Evolutionary conservation across 179 eudicot genomes (phyloP).

Genomic region (Beta lomatogona): DNA sequence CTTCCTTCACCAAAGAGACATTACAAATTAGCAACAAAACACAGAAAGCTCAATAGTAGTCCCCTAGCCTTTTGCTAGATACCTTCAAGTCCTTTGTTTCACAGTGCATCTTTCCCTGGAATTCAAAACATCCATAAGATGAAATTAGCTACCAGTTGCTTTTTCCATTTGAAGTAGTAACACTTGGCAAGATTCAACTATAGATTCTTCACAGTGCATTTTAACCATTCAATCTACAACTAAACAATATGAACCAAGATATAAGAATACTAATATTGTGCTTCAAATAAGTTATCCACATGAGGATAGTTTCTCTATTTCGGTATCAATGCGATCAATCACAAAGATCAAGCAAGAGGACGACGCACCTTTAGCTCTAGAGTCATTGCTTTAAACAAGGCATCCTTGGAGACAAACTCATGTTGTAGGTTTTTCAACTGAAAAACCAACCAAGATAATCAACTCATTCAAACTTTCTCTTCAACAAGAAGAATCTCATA

Average conservation of each 20-base stretch:
- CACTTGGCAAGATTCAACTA: background rate
- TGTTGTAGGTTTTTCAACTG: slow-evolving; percentile 71
- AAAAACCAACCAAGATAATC: slow-evolving; percentile 4
- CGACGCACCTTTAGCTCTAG: slow-evolving; percentile 52
- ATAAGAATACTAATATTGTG: background rate
- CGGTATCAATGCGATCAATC: background rate
- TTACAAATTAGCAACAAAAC: background rate
- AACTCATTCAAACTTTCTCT: background rate
- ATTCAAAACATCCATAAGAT: background rate
- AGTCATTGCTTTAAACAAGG: slow-evolving; percentile 52
- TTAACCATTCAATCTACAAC: background rate
- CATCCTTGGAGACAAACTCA: slow-evolving; percentile 61
- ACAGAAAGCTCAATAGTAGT: background rate
- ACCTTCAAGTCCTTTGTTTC: slow-evolving; percentile 12
- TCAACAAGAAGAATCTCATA: background rate
- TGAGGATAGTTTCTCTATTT: background rate
- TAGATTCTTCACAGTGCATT: background rate
- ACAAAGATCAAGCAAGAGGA: background rate
- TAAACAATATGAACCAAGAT: background rate
- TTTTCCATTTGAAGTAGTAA: background rate
- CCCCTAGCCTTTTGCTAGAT: background rate
- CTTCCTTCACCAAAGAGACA: slow-evolving; percentile 18
- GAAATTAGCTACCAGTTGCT: background rate
- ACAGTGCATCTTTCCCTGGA: slow-evolving; percentile 5
- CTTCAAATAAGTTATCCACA: background rate